phyloP scores from a whole-genome alignment of 2,329 filamentous ascomycete species.

The Cladorrhinum sp. region DNA sequence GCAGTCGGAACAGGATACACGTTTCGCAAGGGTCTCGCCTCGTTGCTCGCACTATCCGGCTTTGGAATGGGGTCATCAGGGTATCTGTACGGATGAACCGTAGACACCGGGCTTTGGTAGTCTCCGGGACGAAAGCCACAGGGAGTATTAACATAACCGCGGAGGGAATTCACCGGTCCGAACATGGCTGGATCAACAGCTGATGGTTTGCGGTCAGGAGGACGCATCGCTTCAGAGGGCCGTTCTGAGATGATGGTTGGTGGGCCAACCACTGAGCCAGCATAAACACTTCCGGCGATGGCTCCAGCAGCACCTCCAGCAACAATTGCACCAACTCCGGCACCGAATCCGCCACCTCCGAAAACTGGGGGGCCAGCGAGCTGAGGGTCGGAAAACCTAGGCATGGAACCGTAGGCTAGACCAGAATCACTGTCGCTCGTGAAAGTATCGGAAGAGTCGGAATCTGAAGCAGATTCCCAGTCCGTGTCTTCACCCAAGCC shows the following conservation, averaged over 20 bases:
- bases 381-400: constrained; percentile 26
- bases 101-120: constrained; percentile 11
- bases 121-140: constrained; percentile 48
- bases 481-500: constrained; percentile 48
- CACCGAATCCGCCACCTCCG: constrained; percentile 20
- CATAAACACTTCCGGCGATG: constrained; percentile 16
- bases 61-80: constrained; percentile 37
- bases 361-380: constrained; percentile 18
- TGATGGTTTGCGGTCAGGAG: constrained; percentile 41
- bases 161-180: constrained; percentile 59
- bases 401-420: constrained; percentile 42
- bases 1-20: constrained; percentile 65
- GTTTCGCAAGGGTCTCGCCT: constrained; percentile 51
- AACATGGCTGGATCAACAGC: constrained; percentile 58
- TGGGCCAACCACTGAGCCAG: constrained; percentile 36
- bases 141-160: constrained; percentile 52
- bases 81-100: constrained; percentile 18
- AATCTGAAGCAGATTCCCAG: constrained; percentile 54
- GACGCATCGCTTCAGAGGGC: constrained; percentile 30
- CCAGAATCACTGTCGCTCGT: constrained; percentile 39
- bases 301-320: constrained; percentile 3
- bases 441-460: constrained; percentile 39
- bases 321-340: background rate
- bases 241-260: constrained; percentile 31
- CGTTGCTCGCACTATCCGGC: constrained; percentile 36